Conservation (phyloP, 2,329 filamentous ascomycete genomes). For the Penicillium decumbens region DNA sequence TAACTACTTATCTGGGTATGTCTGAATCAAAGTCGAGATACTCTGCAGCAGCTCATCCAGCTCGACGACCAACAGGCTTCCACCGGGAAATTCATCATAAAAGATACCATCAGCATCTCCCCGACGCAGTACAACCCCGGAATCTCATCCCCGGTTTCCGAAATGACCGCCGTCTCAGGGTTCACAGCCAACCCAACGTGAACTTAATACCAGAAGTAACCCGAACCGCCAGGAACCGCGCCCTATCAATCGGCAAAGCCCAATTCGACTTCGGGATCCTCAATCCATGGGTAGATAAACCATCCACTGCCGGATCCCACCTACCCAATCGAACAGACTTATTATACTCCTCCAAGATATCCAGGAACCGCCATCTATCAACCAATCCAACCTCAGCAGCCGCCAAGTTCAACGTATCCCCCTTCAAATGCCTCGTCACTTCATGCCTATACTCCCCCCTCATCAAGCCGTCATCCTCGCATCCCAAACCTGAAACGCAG, state of each 20-base stretch:
- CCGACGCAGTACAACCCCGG: slow-evolving; percentile 57
- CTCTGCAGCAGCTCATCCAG: slow-evolving; percentile 37
- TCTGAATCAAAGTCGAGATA: not conserved
- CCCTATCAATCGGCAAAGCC: slow-evolving; percentile 55
- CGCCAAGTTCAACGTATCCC: slow-evolving; percentile 54
- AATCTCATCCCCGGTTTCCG: slow-evolving; percentile 44
- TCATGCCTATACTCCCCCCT: slow-evolving; percentile 61
- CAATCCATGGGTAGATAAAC: slow-evolving; percentile 44
- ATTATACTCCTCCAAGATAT: slow-evolving; percentile 56
- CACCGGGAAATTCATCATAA: slow-evolving; percentile 60
- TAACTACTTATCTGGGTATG: not conserved
- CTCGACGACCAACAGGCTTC: slow-evolving; percentile 45
- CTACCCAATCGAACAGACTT: slow-evolving; percentile 47
- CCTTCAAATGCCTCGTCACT: slow-evolving; percentile 52
- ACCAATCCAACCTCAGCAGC: slow-evolving; percentile 46
- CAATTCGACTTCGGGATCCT: too few relatives aligned
- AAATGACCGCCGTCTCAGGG: slow-evolving; percentile 53
- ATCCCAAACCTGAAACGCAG: slow-evolving; percentile 65
- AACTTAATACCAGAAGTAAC: slow-evolving; percentile 64
- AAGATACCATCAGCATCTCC: slow-evolving; percentile 63
- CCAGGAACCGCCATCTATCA: slow-evolving; percentile 46
- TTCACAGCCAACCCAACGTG: slow-evolving; percentile 58
- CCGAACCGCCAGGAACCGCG: slow-evolving; percentile 60
- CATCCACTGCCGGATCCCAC: slow-evolving; percentile 60
- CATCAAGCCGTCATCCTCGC: slow-evolving; percentile 50